Evolutionary conservation across 345 rosid species (phyloP).

Genomic region (Trapa incisa): DNA sequence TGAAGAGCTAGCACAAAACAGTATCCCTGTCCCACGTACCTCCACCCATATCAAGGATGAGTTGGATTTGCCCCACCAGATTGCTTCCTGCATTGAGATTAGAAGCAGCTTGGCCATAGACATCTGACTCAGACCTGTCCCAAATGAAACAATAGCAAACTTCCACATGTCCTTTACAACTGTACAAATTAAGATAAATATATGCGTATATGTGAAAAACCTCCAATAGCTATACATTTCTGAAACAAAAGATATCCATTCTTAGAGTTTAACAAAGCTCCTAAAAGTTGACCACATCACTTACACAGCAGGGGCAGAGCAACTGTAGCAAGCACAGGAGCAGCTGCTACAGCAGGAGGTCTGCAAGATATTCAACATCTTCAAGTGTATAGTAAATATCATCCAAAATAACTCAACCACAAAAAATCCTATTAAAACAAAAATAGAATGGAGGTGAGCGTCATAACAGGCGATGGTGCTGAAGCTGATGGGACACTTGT

Average conservation of each 20-base stretch:
- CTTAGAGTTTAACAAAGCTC: neutral
- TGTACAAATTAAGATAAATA: neutral
- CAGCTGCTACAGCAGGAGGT: slow-evolving; percentile 20
- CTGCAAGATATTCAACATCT: slow-evolving; percentile 11
- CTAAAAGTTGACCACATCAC: neutral
- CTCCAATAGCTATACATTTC: neutral
- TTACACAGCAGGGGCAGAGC: slow-evolving; percentile 9
- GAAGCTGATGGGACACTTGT: slow-evolving; percentile 33
- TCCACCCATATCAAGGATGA: slow-evolving; percentile 95
- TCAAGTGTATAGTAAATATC: neutral
- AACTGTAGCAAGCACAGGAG: slow-evolving; percentile 5
- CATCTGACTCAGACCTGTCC: slow-evolving; percentile 44
- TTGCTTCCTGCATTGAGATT: slow-evolving; percentile 74
- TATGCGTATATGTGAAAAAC: too few relatives aligned
- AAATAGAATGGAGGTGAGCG: neutral
- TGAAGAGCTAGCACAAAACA: slow-evolving; percentile 72
- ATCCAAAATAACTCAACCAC: neutral
- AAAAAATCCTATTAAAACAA: neutral
- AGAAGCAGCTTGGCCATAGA: slow-evolving; percentile 77
- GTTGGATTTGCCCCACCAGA: slow-evolving; percentile 69
- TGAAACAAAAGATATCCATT: neutral
- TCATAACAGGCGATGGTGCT: slow-evolving; percentile 21
- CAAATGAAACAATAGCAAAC: neutral
- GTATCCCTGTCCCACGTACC: slow-evolving; percentile 86
- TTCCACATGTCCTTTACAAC: neutral